Base-by-base conservation (phyloP, 2,329 filamentous ascomycete genomes). In the Sordariomycetes sp. region DNA sequence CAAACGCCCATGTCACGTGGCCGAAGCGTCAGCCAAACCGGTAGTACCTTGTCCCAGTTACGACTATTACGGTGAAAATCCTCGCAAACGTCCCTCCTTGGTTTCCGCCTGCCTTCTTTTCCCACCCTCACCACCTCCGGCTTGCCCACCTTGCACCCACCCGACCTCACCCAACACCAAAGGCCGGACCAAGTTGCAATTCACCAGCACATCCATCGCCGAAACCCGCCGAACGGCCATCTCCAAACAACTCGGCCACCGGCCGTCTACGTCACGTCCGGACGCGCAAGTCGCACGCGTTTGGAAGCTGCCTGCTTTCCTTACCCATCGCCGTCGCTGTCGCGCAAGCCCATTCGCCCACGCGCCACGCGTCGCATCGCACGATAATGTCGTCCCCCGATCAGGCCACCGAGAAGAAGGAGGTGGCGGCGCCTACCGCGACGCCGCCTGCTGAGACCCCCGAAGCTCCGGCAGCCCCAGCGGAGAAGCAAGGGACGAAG, bases 401-500 rank as follows among this genome's bases (percentile, higher is more conserved):
- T 13, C 59, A 59, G 58, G 57, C 56, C 50, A 55, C 58, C 52
- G 60, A 61, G 52, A 56, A 61, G 45, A 56, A 60, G 52, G 58
- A 61, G 39, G 53, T 55, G 25, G 42, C 58, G 32, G 54, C 28
- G 28, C 28, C 59, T 45, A 52, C 56, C 39, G 52, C 60, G 56
- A 35, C 57, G 22, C 53, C 55, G 25, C 48, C 52, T 62, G 28
- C 64, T 64, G 58, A 61, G 64, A 60, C 65, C 64, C 56, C 65
- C 64, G 36, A 62, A 61, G 42, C 61, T 57, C 55, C 63, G 59
- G 61, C 62, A 63, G 53, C 60, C 62, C 55, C 53, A 62, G 60
- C 60, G 60, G 56, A 64, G 62, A 57, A 61, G 64, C 54, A 61
- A 61, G 51, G 20, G 5, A n/a, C 48, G 48, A 52, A 56, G 48